Evolutionary conservation across 139 green algal genomes (phyloP).

Genomic region (Chlorella sp.): DNA sequence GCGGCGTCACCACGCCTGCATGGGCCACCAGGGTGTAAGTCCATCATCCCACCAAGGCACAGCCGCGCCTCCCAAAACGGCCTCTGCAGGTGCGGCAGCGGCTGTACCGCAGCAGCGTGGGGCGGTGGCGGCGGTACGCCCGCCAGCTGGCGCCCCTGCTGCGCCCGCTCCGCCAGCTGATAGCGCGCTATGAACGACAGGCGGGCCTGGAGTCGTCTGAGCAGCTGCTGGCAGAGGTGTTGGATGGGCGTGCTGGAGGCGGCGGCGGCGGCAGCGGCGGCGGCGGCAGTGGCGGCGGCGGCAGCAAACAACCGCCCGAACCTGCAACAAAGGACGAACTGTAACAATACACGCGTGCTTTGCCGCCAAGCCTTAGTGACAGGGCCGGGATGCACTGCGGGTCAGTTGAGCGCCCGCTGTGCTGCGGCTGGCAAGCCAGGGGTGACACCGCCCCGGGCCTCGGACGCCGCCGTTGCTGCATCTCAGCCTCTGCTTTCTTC

Average conservation of each 20-base stretch:
- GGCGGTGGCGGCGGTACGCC: slow-evolving; percentile 60
- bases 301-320: not conserved
- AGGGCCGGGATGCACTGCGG: no score
- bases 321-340: not conserved
- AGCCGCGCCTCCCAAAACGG: no score
- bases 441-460: no score
- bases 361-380: no score
- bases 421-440: no score
- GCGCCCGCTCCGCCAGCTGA: slow-evolving; percentile 22
- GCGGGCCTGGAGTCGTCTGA: slow-evolving; percentile 5
- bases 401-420: no score
- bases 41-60: no score
- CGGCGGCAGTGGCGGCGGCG: not conserved
- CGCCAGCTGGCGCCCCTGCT: slow-evolving; percentile 49
- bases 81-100: slow-evolving; percentile 76
- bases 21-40: no score
- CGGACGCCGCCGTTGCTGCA: no score
- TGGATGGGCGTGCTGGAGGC: not conserved
- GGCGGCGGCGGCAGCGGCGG: not conserved
- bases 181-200: slow-evolving; percentile 27
- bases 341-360: no score
- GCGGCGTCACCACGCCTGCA: no score
- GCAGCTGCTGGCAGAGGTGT: slow-evolving; percentile 13
- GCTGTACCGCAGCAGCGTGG: slow-evolving; percentile 67
- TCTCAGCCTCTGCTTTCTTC: no score